Percentiles rank a stretch among this genome's conserved stretches.
Conservation (phyloP, 305 asterid species). For the Fraxinus xanthoxyloides region DNA sequence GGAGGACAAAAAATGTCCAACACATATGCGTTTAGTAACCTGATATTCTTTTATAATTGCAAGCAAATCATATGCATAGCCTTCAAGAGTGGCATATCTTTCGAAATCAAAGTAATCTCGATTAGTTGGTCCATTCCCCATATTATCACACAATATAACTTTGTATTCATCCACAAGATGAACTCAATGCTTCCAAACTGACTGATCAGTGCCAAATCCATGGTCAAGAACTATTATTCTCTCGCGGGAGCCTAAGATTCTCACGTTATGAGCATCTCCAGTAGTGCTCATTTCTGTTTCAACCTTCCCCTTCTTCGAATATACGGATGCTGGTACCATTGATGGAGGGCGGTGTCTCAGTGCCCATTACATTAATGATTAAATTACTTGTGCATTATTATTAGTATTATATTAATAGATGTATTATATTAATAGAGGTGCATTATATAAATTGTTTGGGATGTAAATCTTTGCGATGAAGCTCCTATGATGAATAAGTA, state of each 20-base stretch:
- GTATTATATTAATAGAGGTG: too few species aligned
- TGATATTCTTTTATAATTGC: slow-evolving; percentile 62
- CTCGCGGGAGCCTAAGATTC: slow-evolving; percentile 39
- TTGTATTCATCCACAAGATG: slow-evolving; percentile 51
- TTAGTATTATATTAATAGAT: too few species aligned
- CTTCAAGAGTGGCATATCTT: slow-evolving; percentile 61
- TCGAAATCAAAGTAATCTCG: slow-evolving; percentile 79
- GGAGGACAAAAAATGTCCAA: slow-evolving; percentile 72
- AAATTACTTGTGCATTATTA: too few species aligned
- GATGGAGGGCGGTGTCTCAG: too few species aligned
- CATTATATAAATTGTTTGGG: too few species aligned
- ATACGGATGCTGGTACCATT: neutral
- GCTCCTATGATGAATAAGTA: neutral
- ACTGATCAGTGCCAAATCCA: slow-evolving; percentile 81
- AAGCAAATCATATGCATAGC: slow-evolving; percentile 62
- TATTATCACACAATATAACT: slow-evolving; percentile 57
- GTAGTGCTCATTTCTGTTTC: slow-evolving; percentile 26
- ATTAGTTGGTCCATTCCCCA: slow-evolving; percentile 77
- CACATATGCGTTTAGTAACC: slow-evolving; percentile 47
- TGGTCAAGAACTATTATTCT: slow-evolving; percentile 62
- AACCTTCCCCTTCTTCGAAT: neutral
- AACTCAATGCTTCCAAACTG: slow-evolving; percentile 65
- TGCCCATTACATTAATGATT: too few species aligned
- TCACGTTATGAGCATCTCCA: slow-evolving; percentile 66
- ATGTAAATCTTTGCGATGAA: neutral